Conservation (phyloP, 2,329 filamentous ascomycete species). For the Stagonosporopsis vannaccii region DNA sequence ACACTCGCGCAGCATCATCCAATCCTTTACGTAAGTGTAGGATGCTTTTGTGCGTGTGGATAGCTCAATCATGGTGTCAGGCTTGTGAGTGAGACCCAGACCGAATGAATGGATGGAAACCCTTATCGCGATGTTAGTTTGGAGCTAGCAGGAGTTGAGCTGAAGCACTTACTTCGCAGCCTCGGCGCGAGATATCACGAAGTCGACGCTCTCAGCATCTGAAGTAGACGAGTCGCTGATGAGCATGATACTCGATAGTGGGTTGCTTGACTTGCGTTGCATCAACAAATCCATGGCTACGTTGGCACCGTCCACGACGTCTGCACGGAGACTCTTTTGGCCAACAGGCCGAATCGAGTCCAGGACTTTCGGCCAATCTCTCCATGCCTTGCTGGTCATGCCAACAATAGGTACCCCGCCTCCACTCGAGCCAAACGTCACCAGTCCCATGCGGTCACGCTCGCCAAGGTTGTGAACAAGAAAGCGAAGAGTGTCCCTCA, state of each 20-base stretch:
- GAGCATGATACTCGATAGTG: constrained; percentile 91
- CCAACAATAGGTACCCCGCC: constrained; percentile 95
- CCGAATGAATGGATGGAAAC: constrained; percentile 97
- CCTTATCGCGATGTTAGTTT: constrained; percentile 55
- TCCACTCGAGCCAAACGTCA: constrained; percentile 94
- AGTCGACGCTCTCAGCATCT: constrained; percentile 94
- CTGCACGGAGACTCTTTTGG: constrained; percentile 94
- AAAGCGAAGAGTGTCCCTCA: constrained; percentile 90
- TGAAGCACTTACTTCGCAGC: constrained; percentile 80
- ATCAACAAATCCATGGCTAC: constrained; percentile 98
- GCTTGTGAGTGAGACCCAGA: constrained; percentile 94
- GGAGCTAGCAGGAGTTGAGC: constrained; percentile 1
- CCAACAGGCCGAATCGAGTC: constrained; percentile 90
- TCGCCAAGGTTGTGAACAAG: constrained; percentile 90
- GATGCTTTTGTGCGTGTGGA: constrained; percentile 95
- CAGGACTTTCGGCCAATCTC: constrained; percentile 86
- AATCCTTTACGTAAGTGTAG: constrained; percentile 98
- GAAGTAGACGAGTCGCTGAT: constrained; percentile 98
- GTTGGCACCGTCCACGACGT: constrained; percentile 97
- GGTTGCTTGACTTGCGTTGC: constrained; percentile 96
- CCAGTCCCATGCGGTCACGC: constrained; percentile 93
- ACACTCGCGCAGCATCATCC: constrained; percentile 99
- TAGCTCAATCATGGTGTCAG: constrained; percentile 97
- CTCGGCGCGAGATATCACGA: constrained; percentile 94
- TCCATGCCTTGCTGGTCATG: constrained; percentile 96